These are phyloP conservation scores for Pezicula radicicola DNA, from an alignment of 2,329 filamentous ascomycete genomes.

Conservation along the genomic window DNA sequence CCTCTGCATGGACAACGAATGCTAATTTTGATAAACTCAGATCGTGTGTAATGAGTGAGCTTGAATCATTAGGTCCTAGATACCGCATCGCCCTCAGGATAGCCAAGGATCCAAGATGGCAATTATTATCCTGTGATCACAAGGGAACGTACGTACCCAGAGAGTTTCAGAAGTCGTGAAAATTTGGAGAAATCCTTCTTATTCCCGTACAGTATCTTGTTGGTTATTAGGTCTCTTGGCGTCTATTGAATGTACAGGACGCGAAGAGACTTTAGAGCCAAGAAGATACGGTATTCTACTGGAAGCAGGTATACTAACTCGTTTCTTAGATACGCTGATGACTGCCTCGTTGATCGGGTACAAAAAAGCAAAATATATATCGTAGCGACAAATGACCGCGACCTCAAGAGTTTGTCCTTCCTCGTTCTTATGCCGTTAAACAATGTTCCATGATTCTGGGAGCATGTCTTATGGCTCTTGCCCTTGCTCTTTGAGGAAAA, in stretches of 20 bases:
- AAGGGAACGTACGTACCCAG: slow-evolving; percentile 71
- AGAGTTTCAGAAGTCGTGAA: background rate
- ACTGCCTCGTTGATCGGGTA: slow-evolving; percentile 61
- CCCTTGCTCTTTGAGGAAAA: too few relatives aligned
- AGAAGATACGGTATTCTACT: background rate
- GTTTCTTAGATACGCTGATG: slow-evolving; percentile 28
- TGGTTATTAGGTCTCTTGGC: too few relatives aligned
- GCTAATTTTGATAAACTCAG: too few relatives aligned
- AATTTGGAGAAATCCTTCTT: background rate
- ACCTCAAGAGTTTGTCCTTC: slow-evolving; percentile 60
- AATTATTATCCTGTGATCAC: slow-evolving; percentile 88
- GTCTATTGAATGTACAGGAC: too few relatives aligned
- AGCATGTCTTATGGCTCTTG: too few relatives aligned
- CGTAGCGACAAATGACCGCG: slow-evolving; percentile 74
- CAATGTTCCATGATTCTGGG: too few relatives aligned
- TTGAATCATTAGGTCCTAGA: slow-evolving; percentile 70
- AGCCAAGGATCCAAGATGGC: slow-evolving; percentile 69
- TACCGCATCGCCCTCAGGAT: slow-evolving; percentile 85
- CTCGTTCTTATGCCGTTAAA: too few relatives aligned
- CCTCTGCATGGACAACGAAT: too few relatives aligned
- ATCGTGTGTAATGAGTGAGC: slow-evolving; percentile 71
- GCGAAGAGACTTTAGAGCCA: too few relatives aligned
- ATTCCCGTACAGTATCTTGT: too few relatives aligned
- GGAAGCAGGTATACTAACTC: background rate
- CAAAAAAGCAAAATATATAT: slow-evolving; percentile 76